phyloP scores from a whole-genome alignment of 169 alveolate species.

The Eimeria nieschulzi region DNA sequence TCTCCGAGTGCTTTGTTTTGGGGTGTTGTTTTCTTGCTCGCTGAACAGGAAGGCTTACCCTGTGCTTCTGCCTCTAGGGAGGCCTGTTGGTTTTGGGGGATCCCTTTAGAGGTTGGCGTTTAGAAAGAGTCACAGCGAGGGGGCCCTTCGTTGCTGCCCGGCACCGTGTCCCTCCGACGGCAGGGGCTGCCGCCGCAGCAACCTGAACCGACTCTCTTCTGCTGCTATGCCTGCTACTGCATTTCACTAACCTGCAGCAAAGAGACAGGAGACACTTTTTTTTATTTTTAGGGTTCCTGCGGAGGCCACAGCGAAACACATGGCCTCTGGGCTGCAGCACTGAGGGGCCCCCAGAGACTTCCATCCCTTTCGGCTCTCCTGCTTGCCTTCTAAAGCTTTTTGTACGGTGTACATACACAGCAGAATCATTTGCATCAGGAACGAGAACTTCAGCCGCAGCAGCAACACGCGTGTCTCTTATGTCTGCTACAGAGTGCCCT shows the following conservation, averaged over 20 bases:
- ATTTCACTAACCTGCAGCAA: neutral
- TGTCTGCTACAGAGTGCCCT: neutral
- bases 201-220: constrained; percentile 8
- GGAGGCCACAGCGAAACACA: neutral
- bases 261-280: neutral
- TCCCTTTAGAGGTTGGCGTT: neutral
- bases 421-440: neutral
- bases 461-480: constrained; percentile 6
- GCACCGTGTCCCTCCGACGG: neutral
- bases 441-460: constrained; percentile 7
- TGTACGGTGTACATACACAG: constrained; percentile 5
- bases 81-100: constrained; percentile 45
- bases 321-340: constrained; percentile 17
- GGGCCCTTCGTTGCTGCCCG: neutral
- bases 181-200: constrained; percentile 39
- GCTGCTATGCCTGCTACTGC: neutral
- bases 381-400: neutral
- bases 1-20: neutral
- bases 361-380: neutral
- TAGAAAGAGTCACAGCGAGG: neutral
- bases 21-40: neutral
- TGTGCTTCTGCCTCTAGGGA: constrained; percentile 28
- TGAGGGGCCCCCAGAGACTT: neutral
- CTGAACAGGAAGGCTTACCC: neutral
- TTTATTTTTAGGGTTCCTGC: neutral